Base-by-base conservation (phyloP, 2,329 filamentous ascomycete genomes). In the Trichocomaceae sp. region DNA sequence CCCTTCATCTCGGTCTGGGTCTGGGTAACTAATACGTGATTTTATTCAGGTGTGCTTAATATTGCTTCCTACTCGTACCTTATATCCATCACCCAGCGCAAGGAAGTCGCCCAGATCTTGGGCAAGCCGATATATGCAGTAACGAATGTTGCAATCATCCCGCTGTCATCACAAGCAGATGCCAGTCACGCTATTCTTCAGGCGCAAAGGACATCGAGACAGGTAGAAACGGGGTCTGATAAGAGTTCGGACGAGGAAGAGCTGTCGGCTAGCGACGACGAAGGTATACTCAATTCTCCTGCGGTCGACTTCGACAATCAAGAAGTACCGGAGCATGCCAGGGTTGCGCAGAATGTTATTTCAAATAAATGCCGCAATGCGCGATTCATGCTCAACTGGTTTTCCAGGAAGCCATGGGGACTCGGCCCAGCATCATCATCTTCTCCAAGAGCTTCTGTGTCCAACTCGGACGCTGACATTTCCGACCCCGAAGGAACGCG, bases 81-180 rank as follows among this genome's bases (percentile, higher is more conserved):
- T 6, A 82, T 99, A 56, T 86, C 89, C 10, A 95, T 99, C 64
- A 90, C 86, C 20, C 83, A 84, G 56, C 87, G 92, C 47, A 83
- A 95, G 64, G 88, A 95, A 69, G 90, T 97, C 49, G 93, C 93
- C 2, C 86, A 91, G 60, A 84, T 97, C 49, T 84, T 85, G 60
- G 90, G 89, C 5, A 85, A 82, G 54, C 86, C 91, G 0, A 77
- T 97, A 54, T 99, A 95, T 70, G 85, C 90, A 39, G 83, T 96
- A 57, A 93, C 87, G 44, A 89, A 95, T 62, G 88, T 97, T 31
- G 86, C 90, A 6, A 76, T 97, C n/a, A 95, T 95, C 5, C 93
- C 93, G 0, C 84, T 93, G 52, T 82, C 85, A 2, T 92, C 87
- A 5, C 85, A 86, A 63, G 69, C 72, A 41, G 89, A 95, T 44